Evolutionary conservation across 345 rosid genomes (phyloP).

Genomic region (Limnanthes douglasii): DNA sequence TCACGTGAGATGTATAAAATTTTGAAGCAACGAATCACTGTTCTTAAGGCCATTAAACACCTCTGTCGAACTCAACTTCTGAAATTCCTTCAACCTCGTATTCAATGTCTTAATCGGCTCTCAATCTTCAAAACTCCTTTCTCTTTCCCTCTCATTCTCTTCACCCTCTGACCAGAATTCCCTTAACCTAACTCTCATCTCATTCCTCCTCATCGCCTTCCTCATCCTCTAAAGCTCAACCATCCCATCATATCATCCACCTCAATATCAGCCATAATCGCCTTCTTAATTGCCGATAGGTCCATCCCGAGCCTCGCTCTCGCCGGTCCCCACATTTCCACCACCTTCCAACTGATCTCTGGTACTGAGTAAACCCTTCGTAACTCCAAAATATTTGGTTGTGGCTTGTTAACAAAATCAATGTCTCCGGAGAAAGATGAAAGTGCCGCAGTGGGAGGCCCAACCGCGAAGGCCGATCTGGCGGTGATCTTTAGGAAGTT

Average conservation of each 20-base stretch:
- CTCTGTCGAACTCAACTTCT: constrained; percentile 57
- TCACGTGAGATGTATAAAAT: no score
- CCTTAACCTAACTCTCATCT: constrained; percentile 27
- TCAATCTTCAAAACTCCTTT: constrained; percentile 46
- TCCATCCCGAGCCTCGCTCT: constrained; percentile 63
- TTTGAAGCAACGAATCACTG: no score
- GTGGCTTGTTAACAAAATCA: constrained; percentile 71
- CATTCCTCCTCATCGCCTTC: constrained; percentile 30
- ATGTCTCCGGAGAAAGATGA: constrained; percentile 32
- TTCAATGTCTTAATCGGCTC: constrained; percentile 65
- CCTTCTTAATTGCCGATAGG: constrained; percentile 66
- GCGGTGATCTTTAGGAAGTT: constrained; percentile 56
- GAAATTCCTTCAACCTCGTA: constrained; percentile 59
- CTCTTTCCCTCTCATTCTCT: constrained; percentile 15
- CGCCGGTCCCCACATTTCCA: constrained; percentile 70
- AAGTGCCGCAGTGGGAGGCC: constrained; percentile 24
- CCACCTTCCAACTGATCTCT: constrained; percentile 66
- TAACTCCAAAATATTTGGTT: constrained; percentile 79
- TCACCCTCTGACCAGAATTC: constrained; percentile 36
- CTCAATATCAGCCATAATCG: constrained; percentile 50
- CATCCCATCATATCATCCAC: constrained; percentile 19
- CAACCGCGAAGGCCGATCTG: constrained; percentile 39
- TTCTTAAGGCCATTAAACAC: constrained; percentile 56
- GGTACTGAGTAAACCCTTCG: constrained; percentile 91
- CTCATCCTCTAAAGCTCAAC: constrained; percentile 27